Base-by-base conservation (phyloP, 2,329 filamentous ascomycete species). In the Colletotrichum plurivorum region DNA sequence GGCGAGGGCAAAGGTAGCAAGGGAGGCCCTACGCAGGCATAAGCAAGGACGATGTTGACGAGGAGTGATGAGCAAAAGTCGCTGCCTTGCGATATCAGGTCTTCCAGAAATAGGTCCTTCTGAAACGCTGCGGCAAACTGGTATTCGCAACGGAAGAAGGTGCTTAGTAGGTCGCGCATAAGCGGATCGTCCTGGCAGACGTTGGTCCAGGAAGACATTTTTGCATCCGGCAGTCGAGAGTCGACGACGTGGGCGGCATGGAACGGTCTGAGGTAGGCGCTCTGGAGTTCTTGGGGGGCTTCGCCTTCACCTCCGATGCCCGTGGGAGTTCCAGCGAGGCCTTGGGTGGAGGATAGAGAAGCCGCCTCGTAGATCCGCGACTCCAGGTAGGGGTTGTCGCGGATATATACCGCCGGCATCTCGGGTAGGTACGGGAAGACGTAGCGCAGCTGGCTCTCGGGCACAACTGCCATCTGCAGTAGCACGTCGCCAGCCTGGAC, bases 361-460 rank as follows among this genome's bases (percentile, higher is more conserved):
- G 73, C 49, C 5, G 63, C 53, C 51, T 79, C 75, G 27, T 76
- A 78, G 2, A 80, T 12, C 4, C 75, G 12, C 4, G 77, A 76
- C 0, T 70, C 31, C 0, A 78, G 54, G 36, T 80, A 79, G 0
- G 74, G 73, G 18, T 75, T 79, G 25, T 75, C 36, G 2, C 45
- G 27, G 16, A 22, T 62, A 13, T 80, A 70, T 20, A 70, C 76
- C 3, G 68, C 48, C 2, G 79, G 79, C 57, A 48, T 63, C 1
- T 48, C 51, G 1, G n/a, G 10, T 22, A 39, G 22, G 52, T 81
- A 82, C 0, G 81, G 82, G 41, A 84, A 81, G 54, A 79, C 78
- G 51, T 80, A 84, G 53, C 80, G 79, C 18, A 76, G 76, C 2
- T 79, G 73, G 2, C 78, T 75, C 71, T 84, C 81, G 5, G 81